Evolutionary conservation across 495 filamentous ascomycete genomes (phyloP).

Genomic region (Lentithecium fluviatile): DNA sequence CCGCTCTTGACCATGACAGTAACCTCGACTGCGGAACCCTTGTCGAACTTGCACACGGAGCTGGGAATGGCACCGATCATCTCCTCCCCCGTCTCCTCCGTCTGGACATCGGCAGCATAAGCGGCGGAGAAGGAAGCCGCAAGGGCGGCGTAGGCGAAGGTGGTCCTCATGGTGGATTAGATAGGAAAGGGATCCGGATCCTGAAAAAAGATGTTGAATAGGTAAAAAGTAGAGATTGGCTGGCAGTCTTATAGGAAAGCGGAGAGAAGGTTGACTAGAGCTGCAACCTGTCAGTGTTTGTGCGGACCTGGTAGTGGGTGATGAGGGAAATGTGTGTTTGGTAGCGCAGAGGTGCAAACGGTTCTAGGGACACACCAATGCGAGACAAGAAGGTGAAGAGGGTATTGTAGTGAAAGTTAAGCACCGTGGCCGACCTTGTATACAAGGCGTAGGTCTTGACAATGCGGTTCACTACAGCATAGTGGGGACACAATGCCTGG

Average conservation of each 20-base stretch:
- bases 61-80: neutral
- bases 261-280: constrained; percentile 13
- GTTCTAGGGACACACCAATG: neutral
- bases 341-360: constrained; percentile 1
- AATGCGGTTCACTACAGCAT: neutral
- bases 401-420: no score
- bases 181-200: constrained; percentile 9
- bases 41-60: constrained; percentile 16
- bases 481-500: constrained; percentile 22
- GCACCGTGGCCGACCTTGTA: no score
- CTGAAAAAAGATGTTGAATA: constrained; percentile 1
- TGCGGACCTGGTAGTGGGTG: neutral
- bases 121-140: constrained; percentile 19
- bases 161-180: constrained; percentile 28
- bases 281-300: constrained; percentile 22
- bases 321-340: neutral
- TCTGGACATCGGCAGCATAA: constrained; percentile 17
- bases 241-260: constrained; percentile 15
- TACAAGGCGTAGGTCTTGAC: no score
- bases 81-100: no score
- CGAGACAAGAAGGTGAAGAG: neutral
- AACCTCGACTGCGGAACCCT: constrained; percentile 42
- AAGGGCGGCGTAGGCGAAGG: constrained; percentile 20
- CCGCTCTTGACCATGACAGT: constrained; percentile 42
- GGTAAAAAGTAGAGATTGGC: constrained; percentile 1